Evolutionary conservation across 805 yeast species (phyloP).

Genomic region (Nakazawaea siamensis): DNA sequence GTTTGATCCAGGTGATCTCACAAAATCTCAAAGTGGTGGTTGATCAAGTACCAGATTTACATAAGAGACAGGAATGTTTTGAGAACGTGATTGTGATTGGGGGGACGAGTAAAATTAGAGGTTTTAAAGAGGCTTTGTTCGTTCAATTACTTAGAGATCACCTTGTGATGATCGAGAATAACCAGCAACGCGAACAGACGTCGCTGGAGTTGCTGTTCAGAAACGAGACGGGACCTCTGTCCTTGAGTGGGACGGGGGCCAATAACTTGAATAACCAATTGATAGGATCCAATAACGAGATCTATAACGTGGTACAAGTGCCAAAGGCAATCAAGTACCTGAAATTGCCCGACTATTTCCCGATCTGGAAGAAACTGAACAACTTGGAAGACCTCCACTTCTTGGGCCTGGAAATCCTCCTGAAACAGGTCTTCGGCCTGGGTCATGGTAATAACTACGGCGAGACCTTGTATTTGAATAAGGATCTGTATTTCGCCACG

Average conservation of each 20-base stretch:
- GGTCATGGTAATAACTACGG: constrained; percentile 46
- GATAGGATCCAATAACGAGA: constrained; percentile 15
- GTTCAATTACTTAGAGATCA: constrained; percentile 49
- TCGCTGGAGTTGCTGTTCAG: constrained; percentile 20
- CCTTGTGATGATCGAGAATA: constrained; percentile 29
- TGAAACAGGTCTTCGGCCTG: constrained; percentile 73
- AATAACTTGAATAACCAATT: constrained; percentile 14
- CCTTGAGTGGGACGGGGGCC: constrained; percentile 9
- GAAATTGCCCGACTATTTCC: constrained; percentile 83
- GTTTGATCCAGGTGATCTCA: constrained; percentile 48
- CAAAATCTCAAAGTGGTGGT: constrained; percentile 45
- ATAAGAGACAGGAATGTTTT: constrained; percentile 74
- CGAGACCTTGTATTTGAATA: constrained; percentile 54
- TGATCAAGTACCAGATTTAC: constrained; percentile 47
- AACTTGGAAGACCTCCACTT: constrained; percentile 75
- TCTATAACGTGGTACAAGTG: constrained; percentile 45
- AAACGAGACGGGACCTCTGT: constrained; percentile 15
- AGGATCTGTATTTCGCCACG: constrained; percentile 61
- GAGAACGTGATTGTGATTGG: constrained; percentile 79
- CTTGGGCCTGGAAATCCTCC: constrained; percentile 80
- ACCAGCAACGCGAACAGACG: constrained; percentile 11
- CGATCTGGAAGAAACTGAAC: constrained; percentile 76
- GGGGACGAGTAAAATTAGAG: constrained; percentile 64
- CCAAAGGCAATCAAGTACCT: constrained; percentile 68
- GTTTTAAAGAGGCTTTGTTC: constrained; percentile 65